phyloP scores from a whole-genome alignment of 306 rosid species.

The Hippophae gyantsensis region DNA sequence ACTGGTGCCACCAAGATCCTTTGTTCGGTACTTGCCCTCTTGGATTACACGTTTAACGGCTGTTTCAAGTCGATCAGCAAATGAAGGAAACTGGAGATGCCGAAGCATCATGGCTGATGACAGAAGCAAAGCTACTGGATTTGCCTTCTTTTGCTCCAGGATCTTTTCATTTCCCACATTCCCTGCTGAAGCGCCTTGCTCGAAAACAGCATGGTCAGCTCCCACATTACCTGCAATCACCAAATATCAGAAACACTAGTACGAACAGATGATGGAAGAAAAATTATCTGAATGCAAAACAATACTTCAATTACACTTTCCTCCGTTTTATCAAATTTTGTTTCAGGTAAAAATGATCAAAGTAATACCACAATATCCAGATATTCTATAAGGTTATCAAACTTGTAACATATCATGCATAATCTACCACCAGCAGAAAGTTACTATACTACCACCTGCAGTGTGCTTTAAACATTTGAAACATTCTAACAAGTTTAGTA shows the following conservation, averaged over 20 bases:
- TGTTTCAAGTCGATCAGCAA: slow-evolving; percentile 77
- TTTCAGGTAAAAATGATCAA: no score
- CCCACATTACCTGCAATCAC: slow-evolving; percentile 70
- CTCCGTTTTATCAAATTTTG: no score
- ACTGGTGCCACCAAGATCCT: slow-evolving; percentile 83
- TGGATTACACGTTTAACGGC: slow-evolving; percentile 64
- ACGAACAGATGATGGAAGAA: no score
- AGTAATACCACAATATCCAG: no score
- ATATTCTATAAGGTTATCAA: no score
- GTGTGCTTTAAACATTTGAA: no score
- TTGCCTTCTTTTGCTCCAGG: slow-evolving; percentile 58
- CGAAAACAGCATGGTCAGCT: slow-evolving; percentile 80
- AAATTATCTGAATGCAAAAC: no score
- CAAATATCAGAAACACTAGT: slow-evolving; percentile 14
- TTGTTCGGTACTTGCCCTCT: slow-evolving; percentile 64
- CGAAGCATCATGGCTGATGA: slow-evolving; percentile 97
- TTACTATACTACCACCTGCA: no score
- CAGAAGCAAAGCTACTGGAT: slow-evolving; percentile 87
- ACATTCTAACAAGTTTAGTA: no score
- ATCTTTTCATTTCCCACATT: slow-evolving; percentile 65
- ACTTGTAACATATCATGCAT: no score
- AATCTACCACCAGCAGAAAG: no score
- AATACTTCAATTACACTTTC: no score
- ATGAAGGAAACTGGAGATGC: slow-evolving; percentile 87
- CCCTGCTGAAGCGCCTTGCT: slow-evolving; percentile 99